These are phyloP conservation scores for Pichia manshurica DNA, from an alignment of 805 yeast genomes.

Conservation along the genomic window DNA sequence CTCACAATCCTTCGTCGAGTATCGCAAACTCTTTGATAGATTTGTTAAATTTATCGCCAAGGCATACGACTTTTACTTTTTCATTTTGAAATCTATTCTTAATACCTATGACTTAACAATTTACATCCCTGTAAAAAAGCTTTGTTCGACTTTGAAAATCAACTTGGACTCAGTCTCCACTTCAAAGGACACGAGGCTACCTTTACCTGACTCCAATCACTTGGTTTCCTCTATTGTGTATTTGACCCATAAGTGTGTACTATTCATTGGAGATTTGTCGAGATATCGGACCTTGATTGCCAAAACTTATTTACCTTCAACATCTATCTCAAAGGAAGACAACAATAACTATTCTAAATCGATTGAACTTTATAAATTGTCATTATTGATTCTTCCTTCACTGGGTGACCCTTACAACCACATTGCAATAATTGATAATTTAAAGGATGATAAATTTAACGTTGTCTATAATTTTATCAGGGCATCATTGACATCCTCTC, in stretches of 20 bases:
- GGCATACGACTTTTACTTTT: constrained; percentile 43
- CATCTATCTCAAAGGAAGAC: constrained; percentile 30
- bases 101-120: constrained; percentile 33
- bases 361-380: constrained; percentile 42
- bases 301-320: constrained; percentile 34
- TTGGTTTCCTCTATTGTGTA: constrained; percentile 30
- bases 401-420: constrained; percentile 63
- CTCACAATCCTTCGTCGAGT: constrained; percentile 38
- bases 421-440: constrained; percentile 50
- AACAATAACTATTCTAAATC: constrained; percentile 40
- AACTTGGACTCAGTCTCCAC: constrained; percentile 4
- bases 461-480: constrained; percentile 51
- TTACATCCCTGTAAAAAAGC: constrained; percentile 31
- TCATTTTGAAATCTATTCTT: constrained; percentile 36
- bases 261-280: constrained; percentile 53
- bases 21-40: constrained; percentile 48
- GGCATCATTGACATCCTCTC: constrained; percentile 49
- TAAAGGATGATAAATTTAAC: constrained; percentile 40
- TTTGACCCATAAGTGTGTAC: constrained; percentile 42
- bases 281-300: constrained; percentile 51
- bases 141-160: constrained; percentile 26
- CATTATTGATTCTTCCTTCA: constrained; percentile 57
- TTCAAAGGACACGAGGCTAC: constrained; percentile 2
- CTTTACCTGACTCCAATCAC: constrained; percentile 11
- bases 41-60: constrained; percentile 45